Conservation (phyloP, 805 yeast species). For the Lipomyces oligophaga region DNA sequence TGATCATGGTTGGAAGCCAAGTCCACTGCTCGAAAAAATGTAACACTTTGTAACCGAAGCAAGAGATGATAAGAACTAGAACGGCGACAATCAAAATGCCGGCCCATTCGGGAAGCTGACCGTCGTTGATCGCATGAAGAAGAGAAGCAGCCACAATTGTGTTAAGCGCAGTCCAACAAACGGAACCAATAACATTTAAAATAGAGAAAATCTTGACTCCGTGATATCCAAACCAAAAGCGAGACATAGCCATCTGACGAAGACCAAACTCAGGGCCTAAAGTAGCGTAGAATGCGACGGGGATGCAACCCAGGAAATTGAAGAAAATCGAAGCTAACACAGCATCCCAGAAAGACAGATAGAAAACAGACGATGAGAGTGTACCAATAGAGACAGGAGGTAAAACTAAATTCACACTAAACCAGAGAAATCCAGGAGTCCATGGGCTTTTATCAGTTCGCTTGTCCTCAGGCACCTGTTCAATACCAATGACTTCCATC, state of each 20-base stretch:
- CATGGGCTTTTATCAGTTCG: constrained; percentile 58
- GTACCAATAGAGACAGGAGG: constrained; percentile 80
- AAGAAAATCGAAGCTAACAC: constrained; percentile 67
- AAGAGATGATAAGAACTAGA: constrained; percentile 64
- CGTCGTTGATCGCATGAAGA: constrained; percentile 66
- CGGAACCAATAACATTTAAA: constrained; percentile 77
- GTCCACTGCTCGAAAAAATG: constrained; percentile 80
- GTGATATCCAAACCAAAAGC: constrained; percentile 70
- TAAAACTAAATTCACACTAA: constrained; percentile 82
- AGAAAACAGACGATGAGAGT: constrained; percentile 60
- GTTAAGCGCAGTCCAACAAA: constrained; percentile 95
- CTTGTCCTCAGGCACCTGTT: constrained; percentile 73
- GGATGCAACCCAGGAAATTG: constrained; percentile 63
- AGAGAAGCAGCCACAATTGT: constrained; percentile 86
- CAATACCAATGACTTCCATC: constrained; percentile 69
- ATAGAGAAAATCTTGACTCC: constrained; percentile 74
- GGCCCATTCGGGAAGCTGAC: constrained; percentile 79
- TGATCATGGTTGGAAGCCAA: constrained; percentile 78
- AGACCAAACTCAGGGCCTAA: constrained; percentile 83
- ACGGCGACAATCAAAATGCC: constrained; percentile 71
- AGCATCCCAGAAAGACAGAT: constrained; percentile 69
- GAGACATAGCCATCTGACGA: constrained; percentile 80
- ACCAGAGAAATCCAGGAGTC: constrained; percentile 64
- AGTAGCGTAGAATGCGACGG: constrained; percentile 78
- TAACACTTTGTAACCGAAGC: constrained; percentile 80